Evolutionary conservation across 805 yeast genomes (phyloP).

Genomic region (Myxozyma neotropica): DNA sequence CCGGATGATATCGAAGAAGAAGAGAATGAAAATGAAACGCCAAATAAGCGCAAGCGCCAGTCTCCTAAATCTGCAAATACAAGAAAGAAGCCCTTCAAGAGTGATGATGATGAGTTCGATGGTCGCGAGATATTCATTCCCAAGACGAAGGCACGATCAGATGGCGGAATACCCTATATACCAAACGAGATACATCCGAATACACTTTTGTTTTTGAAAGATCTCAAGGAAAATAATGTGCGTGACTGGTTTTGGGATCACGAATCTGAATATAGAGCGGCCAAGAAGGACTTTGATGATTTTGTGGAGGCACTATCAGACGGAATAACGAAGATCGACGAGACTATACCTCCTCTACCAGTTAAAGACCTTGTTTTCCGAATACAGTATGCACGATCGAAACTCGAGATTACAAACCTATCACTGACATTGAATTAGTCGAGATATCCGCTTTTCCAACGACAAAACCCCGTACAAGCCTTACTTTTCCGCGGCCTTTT

Average conservation of each 20-base stretch:
- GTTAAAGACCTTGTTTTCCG: constrained; percentile 32
- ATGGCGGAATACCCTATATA: constrained; percentile 18
- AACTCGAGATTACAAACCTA: background rate
- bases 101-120: constrained; percentile 12
- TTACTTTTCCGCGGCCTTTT: constrained; percentile 35
- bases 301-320: constrained; percentile 29
- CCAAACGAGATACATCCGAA: constrained; percentile 30
- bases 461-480: constrained; percentile 37
- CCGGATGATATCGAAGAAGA: constrained; percentile 7
- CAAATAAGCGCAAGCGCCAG: background rate
- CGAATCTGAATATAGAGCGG: constrained; percentile 33
- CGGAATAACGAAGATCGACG: constrained; percentile 27
- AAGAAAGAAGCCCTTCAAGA: background rate
- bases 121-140: constrained; percentile 26
- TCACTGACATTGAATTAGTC: constrained; percentile 3
- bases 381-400: constrained; percentile 22
- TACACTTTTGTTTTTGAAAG: constrained; percentile 27
- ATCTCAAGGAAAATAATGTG: constrained; percentile 31
- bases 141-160: constrained; percentile 7
- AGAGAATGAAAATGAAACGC: background rate
- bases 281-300: constrained; percentile 34
- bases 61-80: background rate
- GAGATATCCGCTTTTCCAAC: constrained; percentile 34
- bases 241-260: constrained; percentile 37
- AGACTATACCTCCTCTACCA: constrained; percentile 33